Percentiles rank a stretch among this genome's conserved stretches.
These are phyloP conservation scores for Amanita brunnescens DNA, from an alignment of 768 basidiomycete genomes.

Conservation along the genomic window DNA sequence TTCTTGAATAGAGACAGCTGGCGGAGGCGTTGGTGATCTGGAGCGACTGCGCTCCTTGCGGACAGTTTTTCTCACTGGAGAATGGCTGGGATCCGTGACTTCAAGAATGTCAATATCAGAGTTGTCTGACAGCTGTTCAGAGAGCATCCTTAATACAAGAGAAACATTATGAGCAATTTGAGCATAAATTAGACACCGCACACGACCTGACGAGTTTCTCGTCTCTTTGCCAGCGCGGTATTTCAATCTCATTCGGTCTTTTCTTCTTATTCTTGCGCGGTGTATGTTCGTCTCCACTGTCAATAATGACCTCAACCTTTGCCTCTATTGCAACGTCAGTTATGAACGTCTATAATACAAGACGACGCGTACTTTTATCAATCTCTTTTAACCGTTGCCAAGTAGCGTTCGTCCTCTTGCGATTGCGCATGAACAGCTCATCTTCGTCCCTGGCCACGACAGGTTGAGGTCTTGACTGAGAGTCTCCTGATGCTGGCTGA, in stretches of 20 bases:
- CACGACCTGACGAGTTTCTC: slow-evolving; percentile 33
- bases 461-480: slow-evolving; percentile 10
- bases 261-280: slow-evolving; percentile 30
- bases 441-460: slow-evolving; percentile 47
- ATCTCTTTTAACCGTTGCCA: slow-evolving; percentile 56
- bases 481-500: slow-evolving; percentile 9
- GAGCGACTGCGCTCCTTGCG: slow-evolving; percentile 54
- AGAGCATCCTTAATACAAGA: slow-evolving; percentile 26
- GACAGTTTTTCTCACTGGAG: slow-evolving; percentile 26
- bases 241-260: slow-evolving; percentile 22
- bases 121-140: slow-evolving; percentile 32
- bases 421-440: slow-evolving; percentile 62
- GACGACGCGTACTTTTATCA: slow-evolving; percentile 38
- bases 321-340: slow-evolving; percentile 4
- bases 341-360: neutral
- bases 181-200: neutral
- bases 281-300: slow-evolving; percentile 22
- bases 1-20: slow-evolving; percentile 44
- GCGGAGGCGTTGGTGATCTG: slow-evolving; percentile 70
- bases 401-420: slow-evolving; percentile 39
- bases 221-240: slow-evolving; percentile 35
- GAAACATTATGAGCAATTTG: neutral
- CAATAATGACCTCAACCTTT: slow-evolving; percentile 5
- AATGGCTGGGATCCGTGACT: slow-evolving; percentile 18
- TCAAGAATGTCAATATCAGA: slow-evolving; percentile 39